These are phyloP conservation scores for Hypocrella siamensis DNA, from an alignment of 2,329 filamentous ascomycete genomes.

Conservation along the genomic window DNA sequence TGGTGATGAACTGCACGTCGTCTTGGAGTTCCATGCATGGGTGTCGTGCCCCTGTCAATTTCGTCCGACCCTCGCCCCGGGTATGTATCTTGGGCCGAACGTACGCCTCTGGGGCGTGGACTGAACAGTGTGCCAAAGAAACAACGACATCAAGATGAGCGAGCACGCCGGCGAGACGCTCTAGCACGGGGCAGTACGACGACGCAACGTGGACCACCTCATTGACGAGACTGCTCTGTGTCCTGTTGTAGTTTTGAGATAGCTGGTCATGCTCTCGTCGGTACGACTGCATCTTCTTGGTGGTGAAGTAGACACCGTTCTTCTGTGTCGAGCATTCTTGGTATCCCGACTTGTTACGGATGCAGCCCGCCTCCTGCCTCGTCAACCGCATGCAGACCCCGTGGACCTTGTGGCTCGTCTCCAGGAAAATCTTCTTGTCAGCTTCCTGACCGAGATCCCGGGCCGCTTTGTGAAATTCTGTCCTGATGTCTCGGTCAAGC, in stretches of 20 bases:
- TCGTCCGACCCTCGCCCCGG: constrained; percentile 73
- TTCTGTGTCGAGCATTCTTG: constrained; percentile 96
- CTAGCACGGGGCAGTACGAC: constrained; percentile 86
- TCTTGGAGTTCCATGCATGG: constrained; percentile 99
- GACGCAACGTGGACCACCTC: constrained; percentile 89
- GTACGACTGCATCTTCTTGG: constrained; percentile 59
- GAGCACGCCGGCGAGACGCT: constrained; percentile 73
- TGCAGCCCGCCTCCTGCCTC: constrained; percentile 77
- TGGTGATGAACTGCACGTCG: constrained; percentile 96
- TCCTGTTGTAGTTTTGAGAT: constrained; percentile 87
- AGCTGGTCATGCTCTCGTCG: constrained; percentile 88
- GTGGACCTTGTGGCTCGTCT: constrained; percentile 78
- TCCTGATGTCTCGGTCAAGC: constrained; percentile 65
- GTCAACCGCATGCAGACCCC: constrained; percentile 95
- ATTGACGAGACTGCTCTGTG: constrained; percentile 75
- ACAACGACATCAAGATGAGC: constrained; percentile 88
- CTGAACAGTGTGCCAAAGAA: constrained; percentile 80
- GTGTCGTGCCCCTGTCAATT: constrained; percentile 85
- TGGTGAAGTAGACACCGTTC: constrained; percentile 97
- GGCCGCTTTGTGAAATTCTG: constrained; percentile 62
- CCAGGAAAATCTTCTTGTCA: constrained; percentile 97
- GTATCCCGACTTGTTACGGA: constrained; percentile 79
- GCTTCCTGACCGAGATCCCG: constrained; percentile 75
- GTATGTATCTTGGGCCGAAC: constrained; percentile 81
- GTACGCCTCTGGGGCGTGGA: constrained; percentile 85